phyloP scores from a whole-genome alignment of 805 yeast genomes.

The Ogataea pilisensis region DNA sequence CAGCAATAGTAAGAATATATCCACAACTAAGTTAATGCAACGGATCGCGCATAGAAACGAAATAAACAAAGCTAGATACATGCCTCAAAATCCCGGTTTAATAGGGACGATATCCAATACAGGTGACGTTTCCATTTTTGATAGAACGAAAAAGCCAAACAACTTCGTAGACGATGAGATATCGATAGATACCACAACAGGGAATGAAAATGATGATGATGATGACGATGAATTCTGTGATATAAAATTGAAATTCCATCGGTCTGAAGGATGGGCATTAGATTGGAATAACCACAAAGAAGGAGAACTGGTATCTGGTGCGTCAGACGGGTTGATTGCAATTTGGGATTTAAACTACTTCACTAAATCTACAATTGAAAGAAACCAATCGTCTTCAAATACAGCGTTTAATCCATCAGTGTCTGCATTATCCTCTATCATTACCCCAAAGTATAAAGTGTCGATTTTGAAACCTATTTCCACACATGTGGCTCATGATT shows the following conservation, averaged over 20 bases:
- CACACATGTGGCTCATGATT: conserved; percentile 30
- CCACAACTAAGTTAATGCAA: conserved; percentile 36
- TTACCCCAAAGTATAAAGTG: conserved; percentile 6
- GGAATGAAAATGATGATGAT: too few species aligned
- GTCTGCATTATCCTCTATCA: neutral
- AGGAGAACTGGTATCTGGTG: conserved; percentile 57
- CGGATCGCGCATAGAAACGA: conserved; percentile 66
- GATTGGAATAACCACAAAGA: conserved; percentile 68
- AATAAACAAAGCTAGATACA: conserved; percentile 64
- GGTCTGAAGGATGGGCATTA: conserved; percentile 61
- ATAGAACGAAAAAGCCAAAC: conserved; percentile 75
- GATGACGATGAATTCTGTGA: conserved; percentile 22
- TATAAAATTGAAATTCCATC: conserved; percentile 27
- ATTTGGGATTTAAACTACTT: conserved; percentile 62
- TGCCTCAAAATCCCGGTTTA: conserved; percentile 86
- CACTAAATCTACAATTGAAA: conserved; percentile 9
- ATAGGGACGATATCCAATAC: conserved; percentile 65
- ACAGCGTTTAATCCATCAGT: neutral
- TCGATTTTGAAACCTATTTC: conserved; percentile 12
- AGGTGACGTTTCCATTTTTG: conserved; percentile 67
- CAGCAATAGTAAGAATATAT: conserved; percentile 1
- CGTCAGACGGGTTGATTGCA: conserved; percentile 59
- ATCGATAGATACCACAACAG: too few species aligned
- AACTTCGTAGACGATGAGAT: conserved; percentile 32
- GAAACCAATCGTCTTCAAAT: neutral